These are phyloP conservation scores for Neonectria faginata DNA, from an alignment of 2,329 filamentous ascomycete genomes.

Conservation along the genomic window DNA sequence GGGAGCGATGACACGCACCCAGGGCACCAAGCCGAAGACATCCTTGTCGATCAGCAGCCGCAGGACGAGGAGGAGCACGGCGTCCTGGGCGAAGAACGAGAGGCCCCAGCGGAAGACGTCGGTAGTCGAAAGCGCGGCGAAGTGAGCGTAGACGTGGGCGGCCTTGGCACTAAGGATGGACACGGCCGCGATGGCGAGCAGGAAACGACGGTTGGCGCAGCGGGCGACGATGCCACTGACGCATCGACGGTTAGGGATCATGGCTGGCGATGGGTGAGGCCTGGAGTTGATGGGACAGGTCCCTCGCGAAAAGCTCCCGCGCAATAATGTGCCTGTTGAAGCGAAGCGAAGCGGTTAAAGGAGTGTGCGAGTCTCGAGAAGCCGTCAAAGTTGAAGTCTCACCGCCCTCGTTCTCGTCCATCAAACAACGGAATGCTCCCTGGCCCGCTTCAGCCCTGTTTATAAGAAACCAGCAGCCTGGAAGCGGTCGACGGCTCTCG, in stretches of 20 bases:
- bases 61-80: slow-evolving; percentile 36
- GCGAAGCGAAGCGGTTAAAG: background rate
- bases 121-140: slow-evolving; percentile 30
- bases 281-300: background rate
- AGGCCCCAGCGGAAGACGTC: slow-evolving; percentile 39
- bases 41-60: slow-evolving; percentile 33
- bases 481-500: background rate
- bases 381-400: background rate
- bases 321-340: background rate
- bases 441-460: background rate
- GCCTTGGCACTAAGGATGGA: slow-evolving; percentile 39
- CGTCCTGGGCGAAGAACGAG: slow-evolving; percentile 44
- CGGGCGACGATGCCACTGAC: background rate
- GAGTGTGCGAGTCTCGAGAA: background rate
- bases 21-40: background rate
- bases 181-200: slow-evolving; percentile 39
- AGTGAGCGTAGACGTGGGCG: slow-evolving; percentile 41
- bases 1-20: slow-evolving; percentile 11
- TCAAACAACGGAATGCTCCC: background rate
- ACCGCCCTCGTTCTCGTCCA: no score
- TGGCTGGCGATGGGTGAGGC: background rate
- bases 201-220: slow-evolving; percentile 32
- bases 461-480: background rate
- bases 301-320: background rate
- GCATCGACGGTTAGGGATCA: background rate